These are phyloP conservation scores for Rhynchospora tenuis DNA, from an alignment of 176 grass and related monocot species.

Conservation along the genomic window DNA sequence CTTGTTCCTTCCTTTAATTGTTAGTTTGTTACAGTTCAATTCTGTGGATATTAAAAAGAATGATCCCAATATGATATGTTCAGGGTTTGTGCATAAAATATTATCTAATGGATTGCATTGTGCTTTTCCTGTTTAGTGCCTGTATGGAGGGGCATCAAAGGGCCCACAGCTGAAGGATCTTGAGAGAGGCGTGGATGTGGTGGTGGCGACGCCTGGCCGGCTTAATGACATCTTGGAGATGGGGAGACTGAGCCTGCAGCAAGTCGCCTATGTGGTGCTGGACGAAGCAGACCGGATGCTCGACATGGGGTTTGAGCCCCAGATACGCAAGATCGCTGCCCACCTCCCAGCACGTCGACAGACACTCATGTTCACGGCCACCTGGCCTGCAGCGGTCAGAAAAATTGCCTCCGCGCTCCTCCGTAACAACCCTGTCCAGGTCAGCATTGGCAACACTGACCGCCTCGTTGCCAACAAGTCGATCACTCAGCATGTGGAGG, in stretches of 20 bases:
- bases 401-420: constrained; percentile 77
- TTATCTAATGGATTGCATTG: neutral
- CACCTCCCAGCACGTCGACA: constrained; percentile 57
- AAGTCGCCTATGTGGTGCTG: constrained; percentile 75
- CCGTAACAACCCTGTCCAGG: constrained; percentile 52
- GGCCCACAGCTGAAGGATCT: constrained; percentile 76
- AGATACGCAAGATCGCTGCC: constrained; percentile 85
- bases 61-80: neutral
- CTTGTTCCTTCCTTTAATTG: no score
- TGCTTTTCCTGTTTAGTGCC: constrained; percentile 39
- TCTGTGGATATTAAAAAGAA: neutral
- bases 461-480: constrained; percentile 82
- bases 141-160: constrained; percentile 89
- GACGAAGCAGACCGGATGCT: constrained; percentile 97
- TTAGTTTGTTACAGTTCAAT: neutral
- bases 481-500: constrained; percentile 88
- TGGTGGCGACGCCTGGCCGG: constrained; percentile 89
- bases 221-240: constrained; percentile 93
- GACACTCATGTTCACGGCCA: constrained; percentile 97
- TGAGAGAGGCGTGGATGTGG: constrained; percentile 59
- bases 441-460: constrained; percentile 85
- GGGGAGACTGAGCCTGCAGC: constrained; percentile 52
- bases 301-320: constrained; percentile 96
- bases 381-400: constrained; percentile 79
- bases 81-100: neutral